phyloP scores from a whole-genome alignment of 306 rosid genomes.

The Castanospermum australe region DNA sequence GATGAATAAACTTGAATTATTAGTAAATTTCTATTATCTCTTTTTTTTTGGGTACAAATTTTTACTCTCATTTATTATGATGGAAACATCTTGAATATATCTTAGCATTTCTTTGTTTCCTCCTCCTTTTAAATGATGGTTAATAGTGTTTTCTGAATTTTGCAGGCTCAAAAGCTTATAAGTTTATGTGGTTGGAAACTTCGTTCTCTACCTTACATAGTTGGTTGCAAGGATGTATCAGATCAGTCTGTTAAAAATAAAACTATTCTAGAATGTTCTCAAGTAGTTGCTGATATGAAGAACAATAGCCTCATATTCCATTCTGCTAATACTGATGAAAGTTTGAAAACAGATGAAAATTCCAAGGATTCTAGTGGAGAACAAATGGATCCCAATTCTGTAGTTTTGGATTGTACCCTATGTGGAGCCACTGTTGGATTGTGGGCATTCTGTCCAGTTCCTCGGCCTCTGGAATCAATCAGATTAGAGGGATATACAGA shows the following conservation, averaged over 20 bases:
- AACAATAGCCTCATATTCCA: slow-evolving; percentile 31
- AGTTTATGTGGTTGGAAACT: slow-evolving; percentile 93
- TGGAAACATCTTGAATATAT: slow-evolving; percentile 8
- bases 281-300: slow-evolving; percentile 29
- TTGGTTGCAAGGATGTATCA: slow-evolving; percentile 53
- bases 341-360: slow-evolving; percentile 35
- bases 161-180: slow-evolving; percentile 82
- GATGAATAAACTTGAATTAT: not conserved
- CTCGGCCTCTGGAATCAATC: slow-evolving; percentile 68
- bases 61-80: slow-evolving; percentile 1
- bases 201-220: slow-evolving; percentile 72
- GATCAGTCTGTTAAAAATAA: slow-evolving; percentile 41
- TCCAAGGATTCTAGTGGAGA: slow-evolving; percentile 35
- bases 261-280: slow-evolving; percentile 29
- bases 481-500: slow-evolving; percentile 74
- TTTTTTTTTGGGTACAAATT: too few relatives aligned
- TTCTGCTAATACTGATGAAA: slow-evolving; percentile 36
- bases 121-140: slow-evolving; percentile 10
- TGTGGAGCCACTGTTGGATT: slow-evolving; percentile 96
- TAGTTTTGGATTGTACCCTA: slow-evolving; percentile 78
- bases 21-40: slow-evolving; percentile 1
- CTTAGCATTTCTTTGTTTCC: not conserved
- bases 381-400: slow-evolving; percentile 70
- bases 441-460: slow-evolving; percentile 74
- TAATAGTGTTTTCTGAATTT: slow-evolving; percentile 10